Evolutionary conservation across 495 filamentous ascomycete genomes (phyloP).

Genomic region (Aspergillus incahuasiensis): DNA sequence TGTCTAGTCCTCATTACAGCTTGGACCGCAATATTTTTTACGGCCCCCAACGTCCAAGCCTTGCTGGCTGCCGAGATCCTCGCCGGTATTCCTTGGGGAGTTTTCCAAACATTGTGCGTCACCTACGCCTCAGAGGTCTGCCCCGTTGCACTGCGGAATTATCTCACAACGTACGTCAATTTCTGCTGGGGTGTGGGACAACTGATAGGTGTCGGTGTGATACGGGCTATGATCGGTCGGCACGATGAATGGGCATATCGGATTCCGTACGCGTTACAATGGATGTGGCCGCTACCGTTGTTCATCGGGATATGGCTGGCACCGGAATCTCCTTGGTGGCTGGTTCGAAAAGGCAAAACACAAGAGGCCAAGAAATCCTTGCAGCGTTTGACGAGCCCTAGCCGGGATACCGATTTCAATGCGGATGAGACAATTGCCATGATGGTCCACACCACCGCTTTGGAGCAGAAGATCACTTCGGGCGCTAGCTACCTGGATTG

Average conservation of each 20-base stretch:
- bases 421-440: conserved; percentile 73
- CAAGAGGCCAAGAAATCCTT: conserved; percentile 66
- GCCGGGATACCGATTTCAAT: conserved; percentile 58
- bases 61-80: conserved; percentile 72
- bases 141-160: conserved; percentile 66
- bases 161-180: conserved; percentile 77
- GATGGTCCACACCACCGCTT: conserved; percentile 77
- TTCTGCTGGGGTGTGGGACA: conserved; percentile 80
- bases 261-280: conserved; percentile 70
- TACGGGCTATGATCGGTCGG: conserved; percentile 57
- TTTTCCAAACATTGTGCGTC: conserved; percentile 75
- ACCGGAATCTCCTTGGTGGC: conserved; percentile 80
- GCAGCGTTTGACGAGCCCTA: conserved; percentile 57
- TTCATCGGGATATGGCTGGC: conserved; percentile 66
- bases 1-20: conserved; percentile 61
- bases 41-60: conserved; percentile 61
- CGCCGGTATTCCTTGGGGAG: conserved; percentile 75
- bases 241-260: conserved; percentile 62
- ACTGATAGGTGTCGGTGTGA: conserved; percentile 68
- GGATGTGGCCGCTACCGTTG: conserved; percentile 80
- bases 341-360: conserved; percentile 64
- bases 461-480: conserved; percentile 64
- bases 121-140: conserved; percentile 80
- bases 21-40: conserved; percentile 75
- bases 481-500: conserved; percentile 71